These are phyloP conservation scores for Skeletonema tropicum DNA, from an alignment of 108 stramenopile genomes.

Conservation along the genomic window DNA sequence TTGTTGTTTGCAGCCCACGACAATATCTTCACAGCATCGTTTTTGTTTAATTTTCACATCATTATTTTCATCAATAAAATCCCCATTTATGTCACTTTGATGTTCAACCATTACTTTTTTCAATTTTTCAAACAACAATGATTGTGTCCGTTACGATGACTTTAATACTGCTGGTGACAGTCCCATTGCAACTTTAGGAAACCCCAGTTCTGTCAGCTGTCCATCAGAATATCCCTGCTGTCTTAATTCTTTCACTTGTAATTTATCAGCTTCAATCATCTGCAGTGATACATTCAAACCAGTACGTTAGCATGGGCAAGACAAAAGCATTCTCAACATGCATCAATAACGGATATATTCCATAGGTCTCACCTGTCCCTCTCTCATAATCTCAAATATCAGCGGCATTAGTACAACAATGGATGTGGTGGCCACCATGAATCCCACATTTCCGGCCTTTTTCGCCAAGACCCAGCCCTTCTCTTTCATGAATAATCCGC, in stretches of 20 bases:
- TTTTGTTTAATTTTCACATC: too few relatives aligned
- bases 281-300: constrained; percentile 12
- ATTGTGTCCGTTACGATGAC: constrained; percentile 27
- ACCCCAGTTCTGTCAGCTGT: constrained; percentile 89
- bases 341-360: neutral
- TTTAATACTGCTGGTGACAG: constrained; percentile 47
- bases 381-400: constrained; percentile 88
- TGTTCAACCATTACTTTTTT: too few relatives aligned
- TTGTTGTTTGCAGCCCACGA: too few relatives aligned
- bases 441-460: constrained; percentile 65
- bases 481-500: constrained; percentile 61
- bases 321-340: neutral
- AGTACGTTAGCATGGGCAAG: neutral
- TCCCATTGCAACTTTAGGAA: constrained; percentile 54
- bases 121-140: too few relatives aligned
- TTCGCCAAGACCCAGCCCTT: constrained; percentile 63
- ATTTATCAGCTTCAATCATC: constrained; percentile 82
- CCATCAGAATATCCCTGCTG: constrained; percentile 84
- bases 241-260: constrained; percentile 80
- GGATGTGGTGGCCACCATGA: constrained; percentile 78
- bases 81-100: too few relatives aligned
- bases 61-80: too few relatives aligned
- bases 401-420: constrained; percentile 88
- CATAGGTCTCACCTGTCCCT: constrained; percentile 73
- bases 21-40: too few relatives aligned